Percentiles rank a stretch among this genome's conserved stretches.
phyloP scores from a whole-genome alignment of 305 asterid genomes.

The Fraxinus nigra region DNA sequence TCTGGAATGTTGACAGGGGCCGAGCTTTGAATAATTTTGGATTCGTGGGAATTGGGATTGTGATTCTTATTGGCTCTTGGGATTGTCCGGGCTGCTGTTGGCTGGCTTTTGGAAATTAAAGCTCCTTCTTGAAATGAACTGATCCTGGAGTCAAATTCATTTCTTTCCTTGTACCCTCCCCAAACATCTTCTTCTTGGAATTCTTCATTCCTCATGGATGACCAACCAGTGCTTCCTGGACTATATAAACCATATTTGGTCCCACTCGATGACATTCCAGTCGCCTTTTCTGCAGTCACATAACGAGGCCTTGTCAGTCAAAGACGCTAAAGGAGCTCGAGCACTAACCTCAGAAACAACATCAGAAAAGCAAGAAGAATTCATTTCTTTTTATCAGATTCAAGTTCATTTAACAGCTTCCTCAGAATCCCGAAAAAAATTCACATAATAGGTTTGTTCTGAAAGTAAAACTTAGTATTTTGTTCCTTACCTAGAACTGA shows the following conservation, averaged over 20 bases:
- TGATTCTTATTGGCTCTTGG: constrained; percentile 28
- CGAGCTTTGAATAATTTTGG: constrained; percentile 31
- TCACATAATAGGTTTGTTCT: not conserved
- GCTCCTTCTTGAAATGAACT: constrained; percentile 1
- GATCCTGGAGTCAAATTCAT: constrained; percentile 23
- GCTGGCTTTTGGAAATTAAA: constrained; percentile 20
- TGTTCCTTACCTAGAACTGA: not conserved
- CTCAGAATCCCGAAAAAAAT: not conserved
- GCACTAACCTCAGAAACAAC: not conserved
- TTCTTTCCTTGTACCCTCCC: constrained; percentile 27
- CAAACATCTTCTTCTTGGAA: constrained; percentile 59
- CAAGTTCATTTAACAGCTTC: not conserved
- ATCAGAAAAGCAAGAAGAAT: not conserved
- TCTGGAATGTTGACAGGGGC: constrained; percentile 58
- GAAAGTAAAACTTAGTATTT: not conserved
- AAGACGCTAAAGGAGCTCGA: not conserved
- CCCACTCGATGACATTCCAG: constrained; percentile 32
- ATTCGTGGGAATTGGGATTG: constrained; percentile 12
- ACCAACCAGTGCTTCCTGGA: constrained; percentile 55
- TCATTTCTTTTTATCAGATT: not conserved
- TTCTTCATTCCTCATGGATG: constrained; percentile 51
- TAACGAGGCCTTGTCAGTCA: not conserved
- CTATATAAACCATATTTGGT: constrained; percentile 35
- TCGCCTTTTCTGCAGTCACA: constrained; percentile 2
- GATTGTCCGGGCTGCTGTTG: constrained; percentile 35